Percentiles rank a stretch among this genome's conserved stretches.
Conservation (phyloP, 352 stramenopile genomes). For the Phytophthora hibernalis region DNA sequence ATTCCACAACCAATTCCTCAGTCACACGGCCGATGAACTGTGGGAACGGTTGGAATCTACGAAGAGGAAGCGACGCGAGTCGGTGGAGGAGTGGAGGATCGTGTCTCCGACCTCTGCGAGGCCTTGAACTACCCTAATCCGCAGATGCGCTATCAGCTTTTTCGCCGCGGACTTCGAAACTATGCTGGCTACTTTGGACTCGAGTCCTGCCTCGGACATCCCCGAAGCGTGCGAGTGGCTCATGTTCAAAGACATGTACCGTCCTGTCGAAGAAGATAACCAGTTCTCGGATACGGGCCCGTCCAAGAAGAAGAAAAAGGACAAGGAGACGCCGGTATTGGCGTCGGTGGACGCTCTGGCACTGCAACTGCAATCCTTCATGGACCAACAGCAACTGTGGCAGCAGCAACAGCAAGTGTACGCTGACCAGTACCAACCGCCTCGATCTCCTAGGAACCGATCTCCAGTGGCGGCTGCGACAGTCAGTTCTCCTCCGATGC, state of each 20-base stretch:
- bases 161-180: neutral
- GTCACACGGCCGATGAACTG: neutral
- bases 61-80: neutral
- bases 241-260: conserved; percentile 4
- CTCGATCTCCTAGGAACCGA: neutral
- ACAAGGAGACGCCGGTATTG: neutral
- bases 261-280: neutral
- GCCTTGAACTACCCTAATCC: conserved; percentile 1
- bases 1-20: conserved; percentile 8
- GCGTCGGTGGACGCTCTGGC: neutral
- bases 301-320: neutral
- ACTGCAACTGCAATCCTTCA: neutral
- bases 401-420: neutral
- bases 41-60: conserved; percentile 4
- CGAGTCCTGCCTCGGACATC: neutral
- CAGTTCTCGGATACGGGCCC: neutral
- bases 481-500: too few species aligned
- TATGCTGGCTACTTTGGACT: conserved; percentile 1
- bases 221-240: conserved; percentile 4
- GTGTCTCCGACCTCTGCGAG: conserved; percentile 4
- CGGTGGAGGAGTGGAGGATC: conserved; percentile 9
- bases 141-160: neutral
- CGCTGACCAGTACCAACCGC: neutral
- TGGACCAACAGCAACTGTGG: neutral
- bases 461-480: too few species aligned